Percentiles rank a stretch among this genome's conserved stretches.
phyloP scores from a whole-genome alignment of 352 stramenopile species.

The Globisporangium canariense region DNA sequence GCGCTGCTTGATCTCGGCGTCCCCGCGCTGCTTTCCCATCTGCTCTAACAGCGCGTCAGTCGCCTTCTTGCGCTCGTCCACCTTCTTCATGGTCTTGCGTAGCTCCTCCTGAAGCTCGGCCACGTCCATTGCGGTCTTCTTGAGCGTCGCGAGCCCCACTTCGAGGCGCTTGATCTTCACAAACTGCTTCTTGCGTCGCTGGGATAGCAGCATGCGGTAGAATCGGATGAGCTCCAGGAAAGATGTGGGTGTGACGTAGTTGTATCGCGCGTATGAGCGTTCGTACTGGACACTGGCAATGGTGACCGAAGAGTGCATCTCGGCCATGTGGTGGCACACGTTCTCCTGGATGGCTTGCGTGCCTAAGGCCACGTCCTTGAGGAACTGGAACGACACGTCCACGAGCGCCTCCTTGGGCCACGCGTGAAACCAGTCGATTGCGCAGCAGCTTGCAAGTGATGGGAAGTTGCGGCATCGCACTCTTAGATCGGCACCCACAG shows the following conservation, averaged over 20 bases:
- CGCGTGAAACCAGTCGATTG: conserved; percentile 90
- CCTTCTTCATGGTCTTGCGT: conserved; percentile 86
- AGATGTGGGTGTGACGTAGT: conserved; percentile 92
- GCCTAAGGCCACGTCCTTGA: conserved; percentile 68
- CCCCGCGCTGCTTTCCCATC: conserved; percentile 87
- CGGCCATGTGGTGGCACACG: conserved; percentile 91
- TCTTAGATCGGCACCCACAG: conserved; percentile 71
- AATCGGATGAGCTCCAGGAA: conserved; percentile 93
- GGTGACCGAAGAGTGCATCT: conserved; percentile 89
- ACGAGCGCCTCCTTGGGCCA: conserved; percentile 89
- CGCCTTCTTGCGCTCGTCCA: conserved; percentile 87
- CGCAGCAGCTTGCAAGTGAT: conserved; percentile 62
- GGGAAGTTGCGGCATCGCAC: conserved; percentile 81
- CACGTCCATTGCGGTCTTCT: conserved; percentile 81
- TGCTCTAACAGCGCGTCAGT: conserved; percentile 87
- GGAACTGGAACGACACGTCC: conserved; percentile 83
- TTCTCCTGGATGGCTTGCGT: conserved; percentile 85
- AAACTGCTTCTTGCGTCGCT: conserved; percentile 50
- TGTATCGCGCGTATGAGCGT: conserved; percentile 71
- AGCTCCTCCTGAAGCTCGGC: conserved; percentile 80
- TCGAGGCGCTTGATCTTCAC: conserved; percentile 80
- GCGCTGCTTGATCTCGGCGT: conserved; percentile 86
- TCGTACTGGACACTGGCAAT: conserved; percentile 72
- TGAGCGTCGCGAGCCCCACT: conserved; percentile 78
- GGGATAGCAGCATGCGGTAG: conserved; percentile 77